Conservation (phyloP, 495 filamentous ascomycete species). For the Stereocaulon alpinum region DNA sequence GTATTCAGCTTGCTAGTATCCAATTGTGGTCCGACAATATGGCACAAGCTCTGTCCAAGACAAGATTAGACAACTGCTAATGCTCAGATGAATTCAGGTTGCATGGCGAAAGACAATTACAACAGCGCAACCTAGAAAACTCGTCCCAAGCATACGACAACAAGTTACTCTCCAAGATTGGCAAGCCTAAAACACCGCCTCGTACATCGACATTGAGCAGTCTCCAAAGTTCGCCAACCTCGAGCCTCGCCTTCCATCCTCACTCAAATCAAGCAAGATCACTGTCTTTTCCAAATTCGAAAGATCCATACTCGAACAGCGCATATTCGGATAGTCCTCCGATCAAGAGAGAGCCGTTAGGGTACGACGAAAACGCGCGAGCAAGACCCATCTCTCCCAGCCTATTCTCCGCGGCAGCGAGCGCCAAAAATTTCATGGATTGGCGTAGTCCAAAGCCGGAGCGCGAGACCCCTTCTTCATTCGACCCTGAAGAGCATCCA, state of each 20-base stretch:
- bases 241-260: constrained; percentile 29
- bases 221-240: constrained; percentile 37
- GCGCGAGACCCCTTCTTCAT: constrained; percentile 35
- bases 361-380: constrained; percentile 30
- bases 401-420: constrained; percentile 11
- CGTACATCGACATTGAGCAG: constrained; percentile 36
- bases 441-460: constrained; percentile 43
- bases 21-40: not conserved
- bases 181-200: constrained; percentile 50
- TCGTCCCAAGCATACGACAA: constrained; percentile 68
- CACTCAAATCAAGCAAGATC: constrained; percentile 20
- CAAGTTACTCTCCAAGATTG: constrained; percentile 64
- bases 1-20: not conserved
- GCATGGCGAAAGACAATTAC: constrained; percentile 49
- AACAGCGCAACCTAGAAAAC: constrained; percentile 45
- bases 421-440: constrained; percentile 30
- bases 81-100: constrained; percentile 33
- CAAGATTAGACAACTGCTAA: constrained; percentile 23
- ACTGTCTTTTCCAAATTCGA: constrained; percentile 30
- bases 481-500: constrained; percentile 32
- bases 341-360: constrained; percentile 16
- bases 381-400: constrained; percentile 39
- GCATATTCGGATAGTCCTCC: constrained; percentile 18
- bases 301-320: constrained; percentile 12
- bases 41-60: constrained; percentile 9